These are phyloP conservation scores for Saccharomyces mikatae DNA, from an alignment of 805 yeast species.

Conservation along the genomic window DNA sequence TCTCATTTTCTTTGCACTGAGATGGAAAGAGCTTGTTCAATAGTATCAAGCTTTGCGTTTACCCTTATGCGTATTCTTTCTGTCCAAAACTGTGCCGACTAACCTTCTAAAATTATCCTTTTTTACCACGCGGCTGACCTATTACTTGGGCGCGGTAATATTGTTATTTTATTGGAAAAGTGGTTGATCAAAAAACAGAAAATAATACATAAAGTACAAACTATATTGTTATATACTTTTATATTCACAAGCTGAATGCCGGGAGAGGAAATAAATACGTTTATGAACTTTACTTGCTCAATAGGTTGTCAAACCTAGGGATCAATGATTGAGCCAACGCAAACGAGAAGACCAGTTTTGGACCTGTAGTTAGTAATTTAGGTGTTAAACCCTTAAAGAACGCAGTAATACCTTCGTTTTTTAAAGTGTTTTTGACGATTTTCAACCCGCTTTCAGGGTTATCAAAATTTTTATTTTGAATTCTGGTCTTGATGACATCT, in stretches of 20 bases:
- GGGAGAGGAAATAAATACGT: background rate
- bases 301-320: slow-evolving; percentile 82
- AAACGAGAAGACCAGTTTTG: slow-evolving; percentile 94
- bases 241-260: background rate
- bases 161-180: background rate
- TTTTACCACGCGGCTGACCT: background rate
- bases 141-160: background rate
- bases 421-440: slow-evolving; percentile 85
- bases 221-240: background rate
- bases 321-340: slow-evolving; percentile 95
- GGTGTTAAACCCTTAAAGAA: slow-evolving; percentile 97
- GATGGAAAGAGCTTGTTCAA: background rate
- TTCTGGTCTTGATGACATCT: slow-evolving; percentile 96
- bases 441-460: slow-evolving; percentile 91
- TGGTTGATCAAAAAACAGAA: background rate
- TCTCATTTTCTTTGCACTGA: background rate
- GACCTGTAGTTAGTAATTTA: slow-evolving; percentile 93
- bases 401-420: slow-evolving; percentile 80
- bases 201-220: background rate
- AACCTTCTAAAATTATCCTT: background rate
- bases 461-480: slow-evolving; percentile 92
- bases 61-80: background rate
- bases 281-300: slow-evolving; percentile 30
- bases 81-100: background rate
- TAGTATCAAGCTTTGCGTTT: background rate